A percentile compares a stretch with the other conserved stretches of the same genome.
Evolutionary conservation across 805 yeast genomes (phyloP).

Genomic region (Ogataea dorogensis): DNA sequence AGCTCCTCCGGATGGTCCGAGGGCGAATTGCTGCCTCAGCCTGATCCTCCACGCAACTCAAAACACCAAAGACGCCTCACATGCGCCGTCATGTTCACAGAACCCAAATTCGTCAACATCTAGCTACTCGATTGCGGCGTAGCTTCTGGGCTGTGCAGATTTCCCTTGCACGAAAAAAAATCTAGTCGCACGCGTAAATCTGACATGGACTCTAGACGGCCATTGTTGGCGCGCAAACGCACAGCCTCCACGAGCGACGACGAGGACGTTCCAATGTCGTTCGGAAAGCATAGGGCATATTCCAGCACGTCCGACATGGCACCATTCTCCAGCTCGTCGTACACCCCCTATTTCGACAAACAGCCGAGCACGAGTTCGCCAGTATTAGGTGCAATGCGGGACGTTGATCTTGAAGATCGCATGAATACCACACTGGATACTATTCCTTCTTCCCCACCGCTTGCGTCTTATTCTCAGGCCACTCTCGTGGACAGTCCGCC

Average conservation of each 20-base stretch:
- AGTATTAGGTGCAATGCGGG: conserved; percentile 19
- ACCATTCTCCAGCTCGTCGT: conserved; percentile 18
- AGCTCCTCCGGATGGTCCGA: conserved; percentile 7
- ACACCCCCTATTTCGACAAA: conserved; percentile 6
- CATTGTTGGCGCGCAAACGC: conserved; percentile 9
- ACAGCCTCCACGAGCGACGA: conserved; percentile 11
- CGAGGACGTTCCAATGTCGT: conserved; percentile 5
- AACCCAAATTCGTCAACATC: conserved; percentile 36
- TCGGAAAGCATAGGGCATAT: conserved; percentile 6
- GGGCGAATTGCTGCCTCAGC: not conserved
- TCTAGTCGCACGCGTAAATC: conserved; percentile 9
- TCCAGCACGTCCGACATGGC: conserved; percentile 20
- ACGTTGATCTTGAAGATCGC: conserved; percentile 28
- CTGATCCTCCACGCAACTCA: not conserved
- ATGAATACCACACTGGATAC: conserved; percentile 9
- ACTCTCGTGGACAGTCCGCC: conserved; percentile 17
- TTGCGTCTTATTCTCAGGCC: conserved; percentile 22
- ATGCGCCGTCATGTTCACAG: conserved; percentile 45
- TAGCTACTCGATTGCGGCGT: not conserved
- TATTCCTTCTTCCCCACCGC: conserved; percentile 31
- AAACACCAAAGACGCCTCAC: conserved; percentile 45
- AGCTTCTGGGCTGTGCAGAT: conserved; percentile 3
- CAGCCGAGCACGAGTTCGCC: conserved; percentile 37
- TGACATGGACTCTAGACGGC: conserved; percentile 7
- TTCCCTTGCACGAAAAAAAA: conserved; percentile 2